Percentiles rank a stretch among this genome's conserved stretches.
phyloP scores from a whole-genome alignment of 2,329 filamentous ascomycete genomes.

The Aphanocladium album region DNA sequence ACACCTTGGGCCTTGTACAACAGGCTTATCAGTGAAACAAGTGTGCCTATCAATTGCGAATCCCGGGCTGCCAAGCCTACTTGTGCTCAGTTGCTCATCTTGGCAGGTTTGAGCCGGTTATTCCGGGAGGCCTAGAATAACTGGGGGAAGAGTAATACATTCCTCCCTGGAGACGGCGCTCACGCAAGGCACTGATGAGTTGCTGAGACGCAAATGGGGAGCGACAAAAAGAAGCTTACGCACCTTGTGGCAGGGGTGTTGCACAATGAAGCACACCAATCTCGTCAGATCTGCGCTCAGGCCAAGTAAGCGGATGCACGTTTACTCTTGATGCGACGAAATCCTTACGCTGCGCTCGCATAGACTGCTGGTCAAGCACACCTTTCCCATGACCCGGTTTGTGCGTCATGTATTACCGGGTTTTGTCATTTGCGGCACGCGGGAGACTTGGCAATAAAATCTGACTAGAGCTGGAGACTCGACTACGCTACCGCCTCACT shows the following conservation, averaged over 20 bases:
- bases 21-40: constrained; percentile 6
- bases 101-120: not conserved
- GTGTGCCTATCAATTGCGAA: not conserved
- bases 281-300: constrained; percentile 13
- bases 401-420: not conserved
- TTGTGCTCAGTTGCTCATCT: constrained; percentile 2
- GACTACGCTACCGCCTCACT: not conserved
- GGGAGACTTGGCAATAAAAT: not conserved
- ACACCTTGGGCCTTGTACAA: not conserved
- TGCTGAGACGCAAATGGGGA: not conserved
- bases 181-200: not conserved
- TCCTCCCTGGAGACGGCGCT: not conserved
- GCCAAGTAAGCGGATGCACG: constrained; percentile 8
- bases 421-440: not conserved
- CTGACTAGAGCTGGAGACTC: not conserved
- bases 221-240: constrained; percentile 11
- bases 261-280: not conserved
- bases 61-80: constrained; percentile 1
- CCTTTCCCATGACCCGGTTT: not conserved
- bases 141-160: not conserved
- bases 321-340: constrained; percentile 1
- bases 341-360: not conserved
- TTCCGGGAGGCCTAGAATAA: not conserved
- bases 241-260: constrained; percentile 1
- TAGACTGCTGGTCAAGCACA: not conserved